Base-by-base conservation (phyloP, 805 yeast species). In the Hemisphaericaspora nanyangensis region DNA sequence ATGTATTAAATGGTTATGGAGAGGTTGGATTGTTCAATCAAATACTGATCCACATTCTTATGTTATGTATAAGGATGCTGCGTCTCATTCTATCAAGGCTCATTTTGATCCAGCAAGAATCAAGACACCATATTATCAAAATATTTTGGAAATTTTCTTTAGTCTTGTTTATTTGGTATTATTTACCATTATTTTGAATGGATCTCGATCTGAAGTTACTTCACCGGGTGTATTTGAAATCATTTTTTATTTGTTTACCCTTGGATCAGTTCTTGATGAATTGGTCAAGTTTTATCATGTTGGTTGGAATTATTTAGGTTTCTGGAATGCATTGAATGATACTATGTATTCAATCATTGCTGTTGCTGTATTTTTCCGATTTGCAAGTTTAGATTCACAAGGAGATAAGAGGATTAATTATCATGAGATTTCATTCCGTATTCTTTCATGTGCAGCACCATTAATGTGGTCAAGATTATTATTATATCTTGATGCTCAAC, bases 11-110 rank as follows among this genome's bases (percentile, higher is more conserved):
- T 88, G 95, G 95, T 60, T 88, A 35, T 88, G 96, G 96, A 68
- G 90, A 40, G 96, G 96, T 20, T 86, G 95, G 95, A 85, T 88
- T 45, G 72, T 85, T 36, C 95, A 87, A 60, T 76, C 83, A 17
- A 76, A 80, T 10, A 59, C 57, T 11, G 87, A 86, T 54, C 86
- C 93, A 5, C 72, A 76, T 17, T 78, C 80, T 12, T 88, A 83
- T 50, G 80, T 77, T 18, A 53, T 81, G 40, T 86, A 82, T 57
- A 74, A 71, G 44, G 79, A 79, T 0, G 74, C 80, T 11, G 69
- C 79, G 1, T 77, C 80, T 17, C 64, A 79, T 4, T 64, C 70
- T 11, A 65, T 85, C 42, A 47, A 61, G 38, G 59, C 74, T 3
- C 96, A 88, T 60, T 86, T 85, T 49, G 80, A 82, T 49, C 91